These are phyloP conservation scores for Myriosclerotinia curreyana DNA, from an alignment of 2,329 filamentous ascomycete species.

Conservation along the genomic window DNA sequence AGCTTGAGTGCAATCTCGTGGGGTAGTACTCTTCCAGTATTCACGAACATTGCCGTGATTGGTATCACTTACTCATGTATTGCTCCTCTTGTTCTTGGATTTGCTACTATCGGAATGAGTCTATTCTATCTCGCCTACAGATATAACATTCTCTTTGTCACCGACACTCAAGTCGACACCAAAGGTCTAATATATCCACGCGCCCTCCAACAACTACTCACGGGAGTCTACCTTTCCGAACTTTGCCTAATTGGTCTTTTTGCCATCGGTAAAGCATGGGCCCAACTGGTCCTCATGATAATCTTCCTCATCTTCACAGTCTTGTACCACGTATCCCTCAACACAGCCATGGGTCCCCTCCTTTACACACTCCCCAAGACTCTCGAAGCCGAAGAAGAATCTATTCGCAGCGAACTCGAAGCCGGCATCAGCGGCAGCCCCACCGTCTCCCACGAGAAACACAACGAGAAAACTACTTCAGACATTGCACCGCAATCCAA, in stretches of 20 bases:
- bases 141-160: slow-evolving; percentile 88
- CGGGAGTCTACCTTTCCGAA: slow-evolving; percentile 79
- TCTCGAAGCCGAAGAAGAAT: slow-evolving; percentile 57
- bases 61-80: slow-evolving; percentile 83
- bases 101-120: slow-evolving; percentile 73
- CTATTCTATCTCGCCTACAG: slow-evolving; percentile 85
- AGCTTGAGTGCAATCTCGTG: slow-evolving; percentile 71
- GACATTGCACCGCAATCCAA: slow-evolving; percentile 41
- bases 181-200: slow-evolving; percentile 84
- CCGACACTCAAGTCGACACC: slow-evolving; percentile 77
- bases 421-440: slow-evolving; percentile 24
- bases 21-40: slow-evolving; percentile 79
- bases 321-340: slow-evolving; percentile 72
- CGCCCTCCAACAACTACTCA: slow-evolving; percentile 81
- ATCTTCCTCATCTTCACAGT: slow-evolving; percentile 71
- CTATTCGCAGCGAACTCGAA: slow-evolving; percentile 32
- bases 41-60: slow-evolving; percentile 77
- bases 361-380: slow-evolving; percentile 77
- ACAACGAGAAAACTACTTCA: slow-evolving; percentile 18
- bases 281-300: slow-evolving; percentile 73
- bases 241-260: slow-evolving; percentile 84
- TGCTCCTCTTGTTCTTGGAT: slow-evolving; percentile 78
- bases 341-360: slow-evolving; percentile 70
- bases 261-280: slow-evolving; percentile 62
- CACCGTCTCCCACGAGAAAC: slow-evolving; percentile 31